Percentiles rank a stretch among this genome's conserved stretches.
Evolutionary conservation across 2,329 filamentous ascomycete species (phyloP).

Genomic region (Exophiala sp.): DNA sequence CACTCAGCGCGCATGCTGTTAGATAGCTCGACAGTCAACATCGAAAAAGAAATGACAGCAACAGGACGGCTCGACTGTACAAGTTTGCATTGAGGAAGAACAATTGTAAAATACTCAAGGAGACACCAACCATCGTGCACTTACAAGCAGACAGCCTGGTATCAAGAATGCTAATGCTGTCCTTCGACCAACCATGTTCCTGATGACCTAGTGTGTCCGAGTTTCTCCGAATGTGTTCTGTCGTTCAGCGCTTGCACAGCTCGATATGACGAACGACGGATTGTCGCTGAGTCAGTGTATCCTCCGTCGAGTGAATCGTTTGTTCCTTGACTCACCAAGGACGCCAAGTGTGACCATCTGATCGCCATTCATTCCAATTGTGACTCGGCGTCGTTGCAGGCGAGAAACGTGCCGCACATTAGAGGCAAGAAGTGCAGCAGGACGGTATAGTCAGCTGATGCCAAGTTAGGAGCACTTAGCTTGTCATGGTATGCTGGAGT

Average conservation of each 20-base stretch:
- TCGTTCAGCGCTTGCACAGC: not conserved
- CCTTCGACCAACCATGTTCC: not conserved
- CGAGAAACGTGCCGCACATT: too few species aligned
- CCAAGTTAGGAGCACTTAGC: slow-evolving; percentile 18
- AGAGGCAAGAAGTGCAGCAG: not conserved
- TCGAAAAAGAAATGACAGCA: not conserved
- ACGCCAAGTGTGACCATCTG: slow-evolving; percentile 1
- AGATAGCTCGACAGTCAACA: not conserved
- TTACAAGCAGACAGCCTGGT: slow-evolving; percentile 25
- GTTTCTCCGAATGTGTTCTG: not conserved
- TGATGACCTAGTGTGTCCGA: not conserved
- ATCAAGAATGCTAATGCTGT: slow-evolving; percentile 18
- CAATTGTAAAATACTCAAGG: not conserved
- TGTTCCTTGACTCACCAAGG: slow-evolving; percentile 15
- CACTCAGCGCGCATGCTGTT: not conserved
- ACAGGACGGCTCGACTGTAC: not conserved
- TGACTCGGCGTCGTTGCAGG: not conserved
- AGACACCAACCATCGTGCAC: slow-evolving; percentile 23
- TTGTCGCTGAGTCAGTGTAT: slow-evolving; percentile 11
- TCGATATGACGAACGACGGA: not conserved
- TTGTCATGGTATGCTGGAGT: slow-evolving; percentile 1
- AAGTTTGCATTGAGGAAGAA: not conserved
- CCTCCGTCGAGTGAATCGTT: not conserved
- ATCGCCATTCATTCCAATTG: not conserved
- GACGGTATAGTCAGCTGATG: slow-evolving; percentile 11